phyloP scores from a whole-genome alignment of 768 basidiomycete genomes.

The Russula griseocarnosa region DNA sequence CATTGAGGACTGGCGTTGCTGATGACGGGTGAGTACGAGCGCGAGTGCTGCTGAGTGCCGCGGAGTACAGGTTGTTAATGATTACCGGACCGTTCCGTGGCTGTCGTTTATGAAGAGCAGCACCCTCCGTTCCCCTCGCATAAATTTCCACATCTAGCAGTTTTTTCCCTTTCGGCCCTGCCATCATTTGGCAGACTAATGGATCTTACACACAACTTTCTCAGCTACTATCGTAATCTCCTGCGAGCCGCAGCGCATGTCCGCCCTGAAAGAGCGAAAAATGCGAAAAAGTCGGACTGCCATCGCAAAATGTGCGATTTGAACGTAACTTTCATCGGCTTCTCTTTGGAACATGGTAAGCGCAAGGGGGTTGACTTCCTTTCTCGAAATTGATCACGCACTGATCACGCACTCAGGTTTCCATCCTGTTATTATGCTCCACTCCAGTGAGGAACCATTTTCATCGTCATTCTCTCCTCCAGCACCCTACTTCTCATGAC shows the following conservation, averaged over 20 bases:
- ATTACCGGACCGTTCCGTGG: not conserved
- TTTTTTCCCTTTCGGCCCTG: too few relatives aligned
- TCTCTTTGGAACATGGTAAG: not conserved
- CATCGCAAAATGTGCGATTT: slow-evolving; percentile 18
- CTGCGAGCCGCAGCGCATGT: not conserved
- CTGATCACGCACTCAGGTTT: not conserved
- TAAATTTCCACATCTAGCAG: not conserved
- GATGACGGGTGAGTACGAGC: too few relatives aligned
- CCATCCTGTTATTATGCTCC: not conserved
- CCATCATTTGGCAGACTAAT: too few relatives aligned
- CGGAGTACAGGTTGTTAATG: not conserved
- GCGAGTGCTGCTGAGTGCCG: not conserved
- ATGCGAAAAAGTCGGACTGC: slow-evolving; percentile 11
- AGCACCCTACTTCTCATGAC: not conserved
- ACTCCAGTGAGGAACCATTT: not conserved
- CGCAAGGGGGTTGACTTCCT: not conserved
- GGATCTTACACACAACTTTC: not conserved
- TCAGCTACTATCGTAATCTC: not conserved
- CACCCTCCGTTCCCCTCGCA: slow-evolving; percentile 16
- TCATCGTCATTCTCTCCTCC: not conserved
- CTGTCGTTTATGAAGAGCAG: not conserved
- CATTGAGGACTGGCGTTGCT: not conserved
- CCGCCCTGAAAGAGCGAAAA: not conserved
- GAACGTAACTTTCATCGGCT: slow-evolving; percentile 4
- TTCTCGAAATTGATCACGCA: not conserved